Percentiles rank a stretch among this genome's conserved stretches.
Evolutionary conservation across 2,329 filamentous ascomycete species (phyloP).

Genomic region (Claviceps capensis): DNA sequence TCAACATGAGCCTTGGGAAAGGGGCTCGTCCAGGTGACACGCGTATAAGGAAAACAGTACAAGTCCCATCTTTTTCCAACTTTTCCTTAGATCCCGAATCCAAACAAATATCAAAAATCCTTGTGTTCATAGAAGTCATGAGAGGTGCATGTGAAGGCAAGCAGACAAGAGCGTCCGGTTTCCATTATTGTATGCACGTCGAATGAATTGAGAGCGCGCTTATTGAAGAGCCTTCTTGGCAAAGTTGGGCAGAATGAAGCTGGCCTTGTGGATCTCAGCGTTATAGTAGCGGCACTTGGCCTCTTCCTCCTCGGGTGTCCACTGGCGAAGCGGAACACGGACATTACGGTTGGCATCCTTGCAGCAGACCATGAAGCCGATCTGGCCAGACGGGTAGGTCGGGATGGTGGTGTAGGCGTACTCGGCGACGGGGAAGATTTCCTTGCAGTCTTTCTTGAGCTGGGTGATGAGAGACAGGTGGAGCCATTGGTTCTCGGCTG

Average conservation of each 20-base stretch:
- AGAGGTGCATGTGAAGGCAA: no score
- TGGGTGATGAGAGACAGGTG: slow-evolving; percentile 86
- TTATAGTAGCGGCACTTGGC: slow-evolving; percentile 96
- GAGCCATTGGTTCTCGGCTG: slow-evolving; percentile 99
- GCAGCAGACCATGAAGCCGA: slow-evolving; percentile 99
- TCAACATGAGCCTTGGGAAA: no score
- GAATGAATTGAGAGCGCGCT: no score
- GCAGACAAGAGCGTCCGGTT: not conserved
- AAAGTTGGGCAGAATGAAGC: slow-evolving; percentile 88
- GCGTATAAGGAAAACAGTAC: no score
- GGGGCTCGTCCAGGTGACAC: no score
- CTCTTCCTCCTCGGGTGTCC: slow-evolving; percentile 79
- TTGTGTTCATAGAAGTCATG: no score
- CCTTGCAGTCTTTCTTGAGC: slow-evolving; percentile 92
- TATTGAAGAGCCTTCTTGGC: slow-evolving; percentile 63
- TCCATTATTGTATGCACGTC: slow-evolving; percentile 1
- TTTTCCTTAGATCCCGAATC: no score
- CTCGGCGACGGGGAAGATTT: slow-evolving; percentile 94
- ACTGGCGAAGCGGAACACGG: slow-evolving; percentile 69
- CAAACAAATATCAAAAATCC: no score
- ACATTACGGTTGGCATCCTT: slow-evolving; percentile 81
- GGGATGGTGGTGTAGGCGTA: slow-evolving; percentile 99
- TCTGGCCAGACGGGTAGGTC: slow-evolving; percentile 97
- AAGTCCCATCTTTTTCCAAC: no score
- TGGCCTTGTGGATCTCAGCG: slow-evolving; percentile 87